phyloP scores from a whole-genome alignment of 148 eudicot species.

The Cornus suecica region DNA sequence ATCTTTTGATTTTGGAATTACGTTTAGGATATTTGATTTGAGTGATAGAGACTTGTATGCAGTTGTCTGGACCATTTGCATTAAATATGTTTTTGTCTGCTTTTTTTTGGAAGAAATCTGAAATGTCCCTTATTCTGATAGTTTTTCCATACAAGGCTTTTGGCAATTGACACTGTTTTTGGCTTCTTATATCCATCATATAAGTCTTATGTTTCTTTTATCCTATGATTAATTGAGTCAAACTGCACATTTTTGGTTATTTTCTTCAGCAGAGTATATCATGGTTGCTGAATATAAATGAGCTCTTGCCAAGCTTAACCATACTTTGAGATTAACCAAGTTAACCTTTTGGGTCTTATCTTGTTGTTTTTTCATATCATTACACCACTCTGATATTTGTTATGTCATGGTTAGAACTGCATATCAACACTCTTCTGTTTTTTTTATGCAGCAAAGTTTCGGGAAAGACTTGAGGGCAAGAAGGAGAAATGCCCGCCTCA shows the following conservation, averaged over 20 bases:
- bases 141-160: neutral
- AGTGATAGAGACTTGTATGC: neutral
- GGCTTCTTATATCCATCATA: neutral
- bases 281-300: neutral
- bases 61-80: neutral
- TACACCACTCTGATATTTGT: neutral
- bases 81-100: neutral
- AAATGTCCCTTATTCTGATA: neutral
- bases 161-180: neutral
- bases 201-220: neutral
- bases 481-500: slow-evolving; percentile 90
- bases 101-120: neutral
- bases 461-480: slow-evolving; percentile 86
- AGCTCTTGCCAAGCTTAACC: neutral
- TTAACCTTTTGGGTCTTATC: too few species aligned
- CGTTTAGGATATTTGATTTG: too few species aligned
- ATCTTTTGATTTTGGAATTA: too few species aligned
- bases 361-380: neutral
- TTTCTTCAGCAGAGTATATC: slow-evolving; percentile 7
- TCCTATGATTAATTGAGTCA: neutral
- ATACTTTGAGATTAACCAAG: neutral
- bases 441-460: slow-evolving; percentile 70
- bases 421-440: neutral
- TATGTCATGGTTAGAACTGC: neutral
- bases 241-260: neutral